phyloP scores from a whole-genome alignment of 768 basidiomycete genomes.

The Xanthoconium purpureum region DNA sequence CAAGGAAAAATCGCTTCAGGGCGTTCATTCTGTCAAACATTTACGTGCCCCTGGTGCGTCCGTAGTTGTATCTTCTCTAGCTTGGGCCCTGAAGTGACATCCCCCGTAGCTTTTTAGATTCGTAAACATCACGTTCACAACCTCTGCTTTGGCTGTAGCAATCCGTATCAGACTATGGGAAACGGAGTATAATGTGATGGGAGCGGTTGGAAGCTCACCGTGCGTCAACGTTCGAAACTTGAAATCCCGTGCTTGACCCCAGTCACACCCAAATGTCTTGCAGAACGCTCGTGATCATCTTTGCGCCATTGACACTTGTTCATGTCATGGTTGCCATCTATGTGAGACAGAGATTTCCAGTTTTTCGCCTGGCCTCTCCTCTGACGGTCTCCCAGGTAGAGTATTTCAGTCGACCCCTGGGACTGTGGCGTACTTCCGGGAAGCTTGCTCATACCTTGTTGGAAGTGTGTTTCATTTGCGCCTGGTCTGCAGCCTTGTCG shows the following conservation, averaged over 20 bases:
- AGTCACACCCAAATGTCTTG: background rate
- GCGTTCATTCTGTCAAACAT: slow-evolving; percentile 68
- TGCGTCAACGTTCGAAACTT: slow-evolving; percentile 35
- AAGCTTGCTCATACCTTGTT: slow-evolving; percentile 85
- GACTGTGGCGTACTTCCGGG: slow-evolving; percentile 86
- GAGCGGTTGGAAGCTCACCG: slow-evolving; percentile 82
- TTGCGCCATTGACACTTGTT: slow-evolving; percentile 75
- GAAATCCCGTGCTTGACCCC: background rate
- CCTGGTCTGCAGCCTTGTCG: slow-evolving; percentile 89
- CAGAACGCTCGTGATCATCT: slow-evolving; percentile 81
- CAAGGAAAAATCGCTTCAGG: slow-evolving; percentile 50
- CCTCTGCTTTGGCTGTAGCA: slow-evolving; percentile 74
- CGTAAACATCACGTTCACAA: slow-evolving; percentile 80
- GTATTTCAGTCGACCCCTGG: slow-evolving; percentile 89
- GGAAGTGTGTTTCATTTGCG: slow-evolving; percentile 88
- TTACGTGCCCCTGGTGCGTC: slow-evolving; percentile 74
- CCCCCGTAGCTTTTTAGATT: slow-evolving; percentile 70
- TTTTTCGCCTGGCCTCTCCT: slow-evolving; percentile 6
- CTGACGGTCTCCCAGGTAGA: slow-evolving; percentile 57
- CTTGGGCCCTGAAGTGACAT: slow-evolving; percentile 9
- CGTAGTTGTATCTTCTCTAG: background rate
- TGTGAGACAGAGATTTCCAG: too few relatives aligned
- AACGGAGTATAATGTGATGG: slow-evolving; percentile 46
- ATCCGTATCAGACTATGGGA: slow-evolving; percentile 69
- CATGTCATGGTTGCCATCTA: slow-evolving; percentile 88